Evolutionary conservation across 2,329 filamentous ascomycete genomes (phyloP).

Genomic region (Pseudogymnoascus sp.): DNA sequence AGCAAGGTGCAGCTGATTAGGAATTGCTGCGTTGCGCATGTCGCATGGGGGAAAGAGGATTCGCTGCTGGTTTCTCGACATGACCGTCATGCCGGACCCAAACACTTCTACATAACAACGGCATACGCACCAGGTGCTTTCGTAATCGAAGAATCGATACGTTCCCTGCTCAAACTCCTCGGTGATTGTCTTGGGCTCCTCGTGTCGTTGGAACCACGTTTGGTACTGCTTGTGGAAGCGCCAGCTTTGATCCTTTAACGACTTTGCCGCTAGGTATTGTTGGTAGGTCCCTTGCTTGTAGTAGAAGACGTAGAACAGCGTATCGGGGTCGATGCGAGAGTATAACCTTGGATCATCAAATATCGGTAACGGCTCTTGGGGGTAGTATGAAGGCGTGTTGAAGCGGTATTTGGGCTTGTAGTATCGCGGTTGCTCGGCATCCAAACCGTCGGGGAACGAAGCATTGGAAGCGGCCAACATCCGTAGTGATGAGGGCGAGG

Average conservation of each 20-base stretch:
- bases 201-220: conserved; percentile 97
- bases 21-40: not conserved
- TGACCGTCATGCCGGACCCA: conserved; percentile 15
- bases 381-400: conserved; percentile 76
- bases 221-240: conserved; percentile 99
- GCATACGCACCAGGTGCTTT: conserved; percentile 83
- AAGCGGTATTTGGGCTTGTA: conserved; percentile 81
- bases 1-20: not conserved
- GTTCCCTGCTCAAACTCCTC: conserved; percentile 99
- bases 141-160: conserved; percentile 98
- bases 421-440: conserved; percentile 74
- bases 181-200: conserved; percentile 97
- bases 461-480: conserved; percentile 71
- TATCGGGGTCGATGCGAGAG: conserved; percentile 85
- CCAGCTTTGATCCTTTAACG: conserved; percentile 98
- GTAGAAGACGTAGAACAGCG: conserved; percentile 97
- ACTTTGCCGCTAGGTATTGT: conserved; percentile 90
- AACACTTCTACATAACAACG: conserved; percentile 10
- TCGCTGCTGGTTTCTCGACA: not conserved
- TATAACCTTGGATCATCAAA: conserved; percentile 90
- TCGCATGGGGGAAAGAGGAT: not conserved
- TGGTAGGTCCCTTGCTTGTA: conserved; percentile 96
- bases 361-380: conserved; percentile 83
- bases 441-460: conserved; percentile 64
- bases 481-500: conserved; percentile 61